Evolutionary conservation across 192 early-diverging fungal genomes (phyloP).

Genomic region (Jimgerdemannia flammicorona): DNA sequence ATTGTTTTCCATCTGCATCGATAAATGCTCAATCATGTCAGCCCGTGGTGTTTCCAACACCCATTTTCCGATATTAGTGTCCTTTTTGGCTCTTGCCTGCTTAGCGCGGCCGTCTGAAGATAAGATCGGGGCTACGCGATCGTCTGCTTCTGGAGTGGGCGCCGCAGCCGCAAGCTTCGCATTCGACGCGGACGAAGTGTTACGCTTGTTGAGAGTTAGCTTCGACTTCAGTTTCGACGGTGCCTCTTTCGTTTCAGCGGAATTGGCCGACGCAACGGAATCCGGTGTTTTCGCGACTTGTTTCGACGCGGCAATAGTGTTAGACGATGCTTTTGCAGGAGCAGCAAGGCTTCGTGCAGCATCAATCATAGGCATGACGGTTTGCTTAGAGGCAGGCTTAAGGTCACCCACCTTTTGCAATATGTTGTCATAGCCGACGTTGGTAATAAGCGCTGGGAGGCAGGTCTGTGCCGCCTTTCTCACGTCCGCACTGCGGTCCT

Average conservation of each 20-base stretch:
- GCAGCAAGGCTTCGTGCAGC: conserved; percentile 48
- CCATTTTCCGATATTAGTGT: conserved; percentile 73
- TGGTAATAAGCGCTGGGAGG: conserved; percentile 61
- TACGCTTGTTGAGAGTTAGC: background rate
- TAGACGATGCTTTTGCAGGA: background rate
- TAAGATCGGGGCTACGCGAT: conserved; percentile 43
- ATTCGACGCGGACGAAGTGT: background rate
- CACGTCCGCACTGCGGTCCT: conserved; percentile 87
- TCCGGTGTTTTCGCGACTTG: too few species aligned
- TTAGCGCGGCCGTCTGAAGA: conserved; percentile 64
- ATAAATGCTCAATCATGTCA: conserved; percentile 60
- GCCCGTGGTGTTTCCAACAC: conserved; percentile 60
- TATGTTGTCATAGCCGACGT: conserved; percentile 70
- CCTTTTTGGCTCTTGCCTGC: conserved; percentile 64
- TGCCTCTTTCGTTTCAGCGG: conserved; percentile 1
- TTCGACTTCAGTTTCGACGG: background rate
- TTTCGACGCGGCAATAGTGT: background rate
- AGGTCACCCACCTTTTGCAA: conserved; percentile 70
- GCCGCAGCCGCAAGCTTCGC: background rate
- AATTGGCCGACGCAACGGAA: too few species aligned
- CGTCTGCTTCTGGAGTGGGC: background rate
- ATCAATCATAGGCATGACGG: conserved; percentile 76
- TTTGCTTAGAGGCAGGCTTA: conserved; percentile 66
- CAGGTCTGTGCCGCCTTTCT: conserved; percentile 79
- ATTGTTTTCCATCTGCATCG: conserved; percentile 57